Percentiles rank a stretch among this genome's conserved stretches.
These are phyloP conservation scores for Pseudogymnoascus sp. DNA, from an alignment of 2,329 filamentous ascomycete genomes.

Conservation along the genomic window DNA sequence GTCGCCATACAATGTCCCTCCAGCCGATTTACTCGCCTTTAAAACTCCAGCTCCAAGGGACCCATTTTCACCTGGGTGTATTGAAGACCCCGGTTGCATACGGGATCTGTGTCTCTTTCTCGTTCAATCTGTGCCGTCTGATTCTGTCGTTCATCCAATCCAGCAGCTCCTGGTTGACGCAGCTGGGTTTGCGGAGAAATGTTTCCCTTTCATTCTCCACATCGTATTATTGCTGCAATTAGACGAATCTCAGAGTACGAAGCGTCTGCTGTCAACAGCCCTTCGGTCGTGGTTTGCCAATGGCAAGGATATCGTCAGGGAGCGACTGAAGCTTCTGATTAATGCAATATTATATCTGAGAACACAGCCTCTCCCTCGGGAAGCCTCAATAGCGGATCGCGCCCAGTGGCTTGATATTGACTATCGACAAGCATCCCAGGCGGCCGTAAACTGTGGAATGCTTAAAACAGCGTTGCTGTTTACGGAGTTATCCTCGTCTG, in stretches of 20 bases:
- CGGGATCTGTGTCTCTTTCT: slow-evolving; percentile 55
- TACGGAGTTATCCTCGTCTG: slow-evolving; percentile 62
- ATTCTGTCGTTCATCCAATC: slow-evolving; percentile 64
- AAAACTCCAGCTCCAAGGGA: slow-evolving; percentile 10
- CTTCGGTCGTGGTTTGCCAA: slow-evolving; percentile 57
- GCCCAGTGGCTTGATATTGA: slow-evolving; percentile 82
- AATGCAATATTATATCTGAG: slow-evolving; percentile 82
- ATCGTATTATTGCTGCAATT: slow-evolving; percentile 65
- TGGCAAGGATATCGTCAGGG: slow-evolving; percentile 39
- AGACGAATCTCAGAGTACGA: slow-evolving; percentile 52
- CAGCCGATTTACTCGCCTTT: slow-evolving; percentile 38
- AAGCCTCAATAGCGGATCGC: slow-evolving; percentile 72
- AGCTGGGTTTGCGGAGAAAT: slow-evolving; percentile 60
- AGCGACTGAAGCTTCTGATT: slow-evolving; percentile 66
- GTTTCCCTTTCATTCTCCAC: slow-evolving; percentile 81
- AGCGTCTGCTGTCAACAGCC: slow-evolving; percentile 56
- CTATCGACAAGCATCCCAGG: slow-evolving; percentile 58
- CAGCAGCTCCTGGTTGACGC: slow-evolving; percentile 58
- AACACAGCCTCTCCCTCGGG: slow-evolving; percentile 66
- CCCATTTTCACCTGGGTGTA: slow-evolving; percentile 21
- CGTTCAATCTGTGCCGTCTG: slow-evolving; percentile 49
- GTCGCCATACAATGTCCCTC: slow-evolving; percentile 47
- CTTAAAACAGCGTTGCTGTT: slow-evolving; percentile 80
- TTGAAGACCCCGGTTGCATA: slow-evolving; percentile 51
- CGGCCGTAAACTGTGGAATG: slow-evolving; percentile 74